A percentile compares a stretch with the other conserved stretches of the same genome.
Evolutionary conservation across 768 basidiomycete genomes (phyloP).

Genomic region (Trametes villosa): DNA sequence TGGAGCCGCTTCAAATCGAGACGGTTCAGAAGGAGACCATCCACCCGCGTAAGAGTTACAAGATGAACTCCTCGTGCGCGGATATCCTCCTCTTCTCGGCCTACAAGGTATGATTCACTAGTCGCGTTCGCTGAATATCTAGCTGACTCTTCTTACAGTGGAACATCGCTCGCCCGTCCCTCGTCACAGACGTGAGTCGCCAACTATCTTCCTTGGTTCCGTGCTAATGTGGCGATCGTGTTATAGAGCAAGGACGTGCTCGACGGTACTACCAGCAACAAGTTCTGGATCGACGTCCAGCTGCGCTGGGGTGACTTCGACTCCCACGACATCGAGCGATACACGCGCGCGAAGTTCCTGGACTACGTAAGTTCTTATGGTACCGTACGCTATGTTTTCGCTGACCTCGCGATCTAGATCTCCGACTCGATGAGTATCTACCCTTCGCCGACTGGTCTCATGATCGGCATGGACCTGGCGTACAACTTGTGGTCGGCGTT

Average conservation of each 20-base stretch:
- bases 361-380: slow-evolving; percentile 72
- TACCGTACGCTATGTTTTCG: neutral
- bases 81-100: slow-evolving; percentile 97
- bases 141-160: slow-evolving; percentile 53
- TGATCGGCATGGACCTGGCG: slow-evolving; percentile 98
- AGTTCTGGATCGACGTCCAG: slow-evolving; percentile 98
- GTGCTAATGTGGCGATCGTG: neutral
- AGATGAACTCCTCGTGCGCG: slow-evolving; percentile 99
- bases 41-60: slow-evolving; percentile 99
- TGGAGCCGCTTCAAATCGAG: slow-evolving; percentile 97
- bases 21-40: slow-evolving; percentile 99
- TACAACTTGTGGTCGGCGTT: slow-evolving; percentile 99
- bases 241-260: slow-evolving; percentile 86
- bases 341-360: slow-evolving; percentile 98
- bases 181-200: slow-evolving; percentile 85
- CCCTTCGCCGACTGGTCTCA: slow-evolving; percentile 97
- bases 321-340: slow-evolving; percentile 98
- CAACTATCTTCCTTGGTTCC: slow-evolving; percentile 8
- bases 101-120: slow-evolving; percentile 60
- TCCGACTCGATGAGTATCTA: slow-evolving; percentile 99
- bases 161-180: slow-evolving; percentile 96
- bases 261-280: slow-evolving; percentile 97
- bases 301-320: slow-evolving; percentile 98
- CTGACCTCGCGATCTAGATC: slow-evolving; percentile 49
- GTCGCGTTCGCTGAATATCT: neutral